Evolutionary conservation across 179 eudicot genomes (phyloP).

Genomic region (Silene coronaria): DNA sequence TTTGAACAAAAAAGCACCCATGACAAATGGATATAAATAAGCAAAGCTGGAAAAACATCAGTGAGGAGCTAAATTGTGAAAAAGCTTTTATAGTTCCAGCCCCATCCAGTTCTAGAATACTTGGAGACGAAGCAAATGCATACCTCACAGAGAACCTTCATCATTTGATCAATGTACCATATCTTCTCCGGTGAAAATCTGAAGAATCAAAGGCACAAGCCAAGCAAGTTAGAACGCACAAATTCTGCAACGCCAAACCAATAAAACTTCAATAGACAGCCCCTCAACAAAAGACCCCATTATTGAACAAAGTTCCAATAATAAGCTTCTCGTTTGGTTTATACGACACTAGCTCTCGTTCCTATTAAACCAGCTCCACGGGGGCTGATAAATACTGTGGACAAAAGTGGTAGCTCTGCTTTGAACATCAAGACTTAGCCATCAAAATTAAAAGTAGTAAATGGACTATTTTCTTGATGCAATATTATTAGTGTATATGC

Average conservation of each 20-base stretch:
- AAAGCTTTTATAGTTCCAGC: not conserved
- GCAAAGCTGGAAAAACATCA: not conserved
- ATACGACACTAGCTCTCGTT: not conserved
- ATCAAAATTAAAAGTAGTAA: no score
- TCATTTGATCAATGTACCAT: slow-evolving; percentile 99
- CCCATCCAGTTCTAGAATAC: not conserved
- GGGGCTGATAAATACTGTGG: no score
- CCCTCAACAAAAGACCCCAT: not conserved
- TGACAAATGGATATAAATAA: not conserved
- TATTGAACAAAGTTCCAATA: not conserved
- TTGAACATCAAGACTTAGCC: no score
- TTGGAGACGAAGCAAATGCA: slow-evolving; percentile 7
- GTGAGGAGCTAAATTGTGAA: not conserved
- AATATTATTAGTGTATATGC: no score
- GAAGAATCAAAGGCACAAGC: slow-evolving; percentile 6
- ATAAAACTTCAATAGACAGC: not conserved
- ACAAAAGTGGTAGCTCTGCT: no score
- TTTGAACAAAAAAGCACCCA: no score
- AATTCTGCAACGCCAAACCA: not conserved
- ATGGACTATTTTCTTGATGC: no score
- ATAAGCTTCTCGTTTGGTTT: not conserved
- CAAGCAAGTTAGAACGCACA: not conserved
- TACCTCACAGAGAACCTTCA: slow-evolving; percentile 96
- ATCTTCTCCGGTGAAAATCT: slow-evolving; percentile 87
- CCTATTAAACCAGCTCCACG: not conserved